phyloP scores from a whole-genome alignment of 345 rosid genomes.

The Linum trigynum region DNA sequence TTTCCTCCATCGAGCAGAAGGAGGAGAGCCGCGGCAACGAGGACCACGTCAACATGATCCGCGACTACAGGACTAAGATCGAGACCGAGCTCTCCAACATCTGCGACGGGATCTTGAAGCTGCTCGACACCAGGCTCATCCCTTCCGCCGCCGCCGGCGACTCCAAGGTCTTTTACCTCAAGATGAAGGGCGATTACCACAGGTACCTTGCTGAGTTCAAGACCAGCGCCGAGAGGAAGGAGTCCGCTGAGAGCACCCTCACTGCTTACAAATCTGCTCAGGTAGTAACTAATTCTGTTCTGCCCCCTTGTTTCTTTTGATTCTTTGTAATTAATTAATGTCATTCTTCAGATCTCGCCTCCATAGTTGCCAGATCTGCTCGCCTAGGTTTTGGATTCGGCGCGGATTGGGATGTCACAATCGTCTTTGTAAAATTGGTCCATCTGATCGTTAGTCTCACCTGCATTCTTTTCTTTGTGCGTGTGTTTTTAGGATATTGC shows the following conservation, averaged over 20 bases:
- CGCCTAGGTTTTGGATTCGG: background rate
- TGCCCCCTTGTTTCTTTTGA: background rate
- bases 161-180: conserved; percentile 29
- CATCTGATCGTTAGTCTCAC: background rate
- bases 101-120: conserved; percentile 27
- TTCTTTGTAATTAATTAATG: background rate
- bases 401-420: background rate
- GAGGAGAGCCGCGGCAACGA: conserved; percentile 32
- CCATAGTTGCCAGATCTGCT: background rate
- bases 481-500: conserved; percentile 43
- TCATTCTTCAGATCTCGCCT: background rate
- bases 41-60: conserved; percentile 23
- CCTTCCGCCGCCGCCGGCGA: conserved; percentile 17
- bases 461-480: background rate
- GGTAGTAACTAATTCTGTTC: conserved; percentile 12
- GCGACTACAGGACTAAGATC: conserved; percentile 25
- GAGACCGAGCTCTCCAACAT: conserved; percentile 27
- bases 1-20: conserved; percentile 27
- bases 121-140: conserved; percentile 22
- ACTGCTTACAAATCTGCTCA: conserved; percentile 24
- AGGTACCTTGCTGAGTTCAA: conserved; percentile 31
- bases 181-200: conserved; percentile 32
- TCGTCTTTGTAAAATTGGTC: background rate
- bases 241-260: conserved; percentile 29
- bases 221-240: conserved; percentile 26